Percentiles rank a stretch among this genome's conserved stretches.
These are phyloP conservation scores for Pythium plurisporium DNA, from an alignment of 352 stramenopile genomes.

Conservation along the genomic window DNA sequence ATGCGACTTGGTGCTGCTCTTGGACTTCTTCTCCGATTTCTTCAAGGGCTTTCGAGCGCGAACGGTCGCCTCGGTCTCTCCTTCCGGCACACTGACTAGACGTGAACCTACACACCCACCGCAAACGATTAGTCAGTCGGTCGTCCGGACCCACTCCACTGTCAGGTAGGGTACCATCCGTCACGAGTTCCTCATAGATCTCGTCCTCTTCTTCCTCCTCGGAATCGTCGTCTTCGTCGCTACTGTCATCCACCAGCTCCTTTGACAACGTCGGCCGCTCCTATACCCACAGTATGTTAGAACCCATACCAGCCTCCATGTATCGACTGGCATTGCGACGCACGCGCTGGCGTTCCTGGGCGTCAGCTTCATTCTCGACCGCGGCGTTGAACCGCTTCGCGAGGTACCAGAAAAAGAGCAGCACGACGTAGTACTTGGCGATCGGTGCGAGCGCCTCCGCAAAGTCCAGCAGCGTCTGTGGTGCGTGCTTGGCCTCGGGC, in stretches of 20 bases:
- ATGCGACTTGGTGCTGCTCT: constrained; percentile 30
- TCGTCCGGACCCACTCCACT: neutral
- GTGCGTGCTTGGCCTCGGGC: constrained; percentile 30
- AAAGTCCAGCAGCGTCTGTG: constrained; percentile 47
- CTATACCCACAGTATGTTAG: too few relatives aligned
- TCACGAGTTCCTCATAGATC: constrained; percentile 70
- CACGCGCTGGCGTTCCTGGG: constrained; percentile 31
- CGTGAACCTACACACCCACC: constrained; percentile 26
- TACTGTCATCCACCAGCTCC: constrained; percentile 47
- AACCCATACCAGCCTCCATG: too few relatives aligned
- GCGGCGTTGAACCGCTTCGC: constrained; percentile 58
- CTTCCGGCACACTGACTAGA: constrained; percentile 32
- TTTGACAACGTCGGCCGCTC: constrained; percentile 29
- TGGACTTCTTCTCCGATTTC: constrained; percentile 33
- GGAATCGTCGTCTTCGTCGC: constrained; percentile 37
- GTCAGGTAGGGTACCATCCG: constrained; percentile 32
- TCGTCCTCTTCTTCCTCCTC: constrained; percentile 34
- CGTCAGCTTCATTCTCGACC: constrained; percentile 42
- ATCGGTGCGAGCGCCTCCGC: constrained; percentile 47
- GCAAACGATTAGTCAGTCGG: neutral
- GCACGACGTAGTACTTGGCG: constrained; percentile 69
- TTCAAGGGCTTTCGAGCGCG: constrained; percentile 28
- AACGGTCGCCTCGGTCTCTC: neutral
- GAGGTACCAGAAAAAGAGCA: constrained; percentile 52
- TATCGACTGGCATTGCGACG: too few relatives aligned